Conservation (phyloP, 345 rosid species). For the Diplotaxis tenuifolia region DNA sequence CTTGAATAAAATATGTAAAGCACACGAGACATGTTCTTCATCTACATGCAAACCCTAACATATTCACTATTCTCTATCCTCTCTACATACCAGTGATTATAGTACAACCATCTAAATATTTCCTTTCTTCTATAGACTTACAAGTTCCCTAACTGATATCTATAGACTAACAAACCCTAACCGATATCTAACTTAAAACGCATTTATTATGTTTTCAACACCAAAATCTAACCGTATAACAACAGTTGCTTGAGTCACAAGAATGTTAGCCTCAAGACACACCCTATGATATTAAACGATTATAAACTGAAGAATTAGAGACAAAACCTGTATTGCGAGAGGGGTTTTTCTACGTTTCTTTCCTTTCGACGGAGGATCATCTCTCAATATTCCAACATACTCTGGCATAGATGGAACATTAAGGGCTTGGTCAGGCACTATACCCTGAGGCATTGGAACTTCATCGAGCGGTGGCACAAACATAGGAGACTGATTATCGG, state of each 20-base stretch:
- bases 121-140: not conserved
- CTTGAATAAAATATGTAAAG: not conserved
- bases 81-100: not conserved
- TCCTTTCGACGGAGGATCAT: not conserved
- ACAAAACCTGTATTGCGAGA: slow-evolving; percentile 9
- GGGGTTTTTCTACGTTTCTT: not conserved
- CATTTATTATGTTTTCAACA: not conserved
- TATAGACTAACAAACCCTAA: not conserved
- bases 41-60: not conserved
- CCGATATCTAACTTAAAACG: not conserved
- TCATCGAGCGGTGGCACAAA: not conserved
- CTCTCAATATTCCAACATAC: not conserved
- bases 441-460: not conserved
- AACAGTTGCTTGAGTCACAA: too few species aligned
- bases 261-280: not conserved
- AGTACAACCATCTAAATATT: not conserved
- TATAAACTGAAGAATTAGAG: not conserved
- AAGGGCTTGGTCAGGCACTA: not conserved
- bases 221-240: too few species aligned
- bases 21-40: not conserved
- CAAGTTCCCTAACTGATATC: not conserved
- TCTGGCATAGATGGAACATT: not conserved
- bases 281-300: not conserved
- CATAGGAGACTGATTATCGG: not conserved
- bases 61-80: not conserved